Evolutionary conservation across 1,284 basidiomycete genomes (phyloP).

Genomic region (Microbotryum intermedium): DNA sequence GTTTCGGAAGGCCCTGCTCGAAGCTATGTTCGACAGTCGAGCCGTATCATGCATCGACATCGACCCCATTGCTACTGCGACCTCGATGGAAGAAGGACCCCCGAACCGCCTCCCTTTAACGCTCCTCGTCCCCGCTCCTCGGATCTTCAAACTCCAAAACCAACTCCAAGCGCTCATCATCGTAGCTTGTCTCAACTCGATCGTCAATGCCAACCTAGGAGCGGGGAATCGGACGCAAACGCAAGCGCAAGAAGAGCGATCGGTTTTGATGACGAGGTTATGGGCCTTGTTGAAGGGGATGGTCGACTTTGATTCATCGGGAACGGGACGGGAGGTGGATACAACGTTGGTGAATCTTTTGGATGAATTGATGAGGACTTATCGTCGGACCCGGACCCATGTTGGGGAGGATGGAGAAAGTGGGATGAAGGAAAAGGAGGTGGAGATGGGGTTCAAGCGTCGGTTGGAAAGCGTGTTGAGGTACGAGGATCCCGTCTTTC

Average conservation of each 20-base stretch:
- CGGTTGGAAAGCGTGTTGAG: constrained; percentile 55
- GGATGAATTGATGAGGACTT: constrained; percentile 22
- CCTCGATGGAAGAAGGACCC: no score
- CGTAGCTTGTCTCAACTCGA: constrained; percentile 51
- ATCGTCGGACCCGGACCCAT: no score
- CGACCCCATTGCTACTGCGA: no score
- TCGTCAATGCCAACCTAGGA: constrained; percentile 44
- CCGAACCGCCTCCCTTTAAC: not conserved
- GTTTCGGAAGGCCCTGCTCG: no score
- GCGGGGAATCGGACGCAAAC: no score
- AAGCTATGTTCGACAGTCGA: no score
- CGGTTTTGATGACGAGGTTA: constrained; percentile 42
- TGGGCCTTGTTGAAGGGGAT: constrained; percentile 57
- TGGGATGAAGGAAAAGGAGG: constrained; percentile 34
- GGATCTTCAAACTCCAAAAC: constrained; percentile 56
- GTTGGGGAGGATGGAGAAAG: no score
- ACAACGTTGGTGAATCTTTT: not conserved
- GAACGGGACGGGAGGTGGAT: not conserved
- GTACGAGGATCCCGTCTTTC: constrained; percentile 55
- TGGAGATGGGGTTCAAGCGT: constrained; percentile 48
- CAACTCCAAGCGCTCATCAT: constrained; percentile 60
- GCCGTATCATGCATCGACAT: no score
- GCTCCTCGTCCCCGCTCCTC: constrained; percentile 51
- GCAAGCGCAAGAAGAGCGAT: not conserved
- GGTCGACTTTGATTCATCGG: constrained; percentile 45